Base-by-base conservation (phyloP, 768 basidiomycete species). In the Pleurotus giganteus region DNA sequence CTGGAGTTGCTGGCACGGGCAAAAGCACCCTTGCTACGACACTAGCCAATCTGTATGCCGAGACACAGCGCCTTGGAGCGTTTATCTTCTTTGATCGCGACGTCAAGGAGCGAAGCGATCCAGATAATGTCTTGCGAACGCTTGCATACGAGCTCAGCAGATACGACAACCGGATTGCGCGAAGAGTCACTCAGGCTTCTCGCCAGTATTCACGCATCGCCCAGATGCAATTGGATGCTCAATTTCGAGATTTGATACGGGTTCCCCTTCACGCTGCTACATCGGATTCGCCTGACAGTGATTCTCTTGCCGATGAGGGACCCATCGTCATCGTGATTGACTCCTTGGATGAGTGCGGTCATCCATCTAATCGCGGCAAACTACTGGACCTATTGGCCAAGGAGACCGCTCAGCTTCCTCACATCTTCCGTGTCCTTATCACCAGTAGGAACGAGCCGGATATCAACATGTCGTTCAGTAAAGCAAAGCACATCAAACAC, bases 1-100 rank as follows among this genome's bases (percentile, higher is more conserved):
- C 47, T 41, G 46, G 46, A 15, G 8, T 47, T 4, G 46, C 56
- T 0, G 56, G 56, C 15, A 27, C 50, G n/a, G 73, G 71, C 9
- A 73, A 73, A 61, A 74, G 71, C 32, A 65, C 71, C 1, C 59
- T 73, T 19, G 52, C 71, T 4, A 74, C 66, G 0, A 73, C 73
- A 0, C 53, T 72, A 11, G 71, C 71, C 31, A 65, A 68, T 49
- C 43, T 71, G 24, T 69, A 67, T 24, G 59, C 65, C n/a, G 60
- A 69, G 0, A 55, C 66, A 4, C 65, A 65, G 11, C 68, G 66
- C 28, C 73, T 73, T 4, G 71, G 73, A 6, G 68, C 72, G 1
- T 73, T 70, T 47, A 28, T 60, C 3, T 70, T 74, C 36, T 73
- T 74, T 59, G 62, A 66, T 15, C 66, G 73, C 7, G 63, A 66